phyloP scores from a whole-genome alignment of 192 early-diverging fungal genomes.

The Rhizophagus sp. region DNA sequence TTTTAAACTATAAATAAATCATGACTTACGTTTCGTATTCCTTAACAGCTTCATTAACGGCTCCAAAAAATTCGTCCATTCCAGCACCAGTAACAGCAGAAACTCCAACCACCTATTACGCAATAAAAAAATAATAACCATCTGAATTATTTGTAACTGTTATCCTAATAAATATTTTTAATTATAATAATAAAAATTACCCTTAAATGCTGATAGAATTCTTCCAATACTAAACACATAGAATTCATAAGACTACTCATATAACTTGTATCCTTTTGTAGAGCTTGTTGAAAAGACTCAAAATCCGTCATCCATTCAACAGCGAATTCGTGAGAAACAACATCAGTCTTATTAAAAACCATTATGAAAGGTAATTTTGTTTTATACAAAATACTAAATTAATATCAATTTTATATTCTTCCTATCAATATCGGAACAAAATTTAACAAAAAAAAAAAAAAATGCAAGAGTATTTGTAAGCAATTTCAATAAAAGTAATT shows the following conservation, averaged over 20 bases:
- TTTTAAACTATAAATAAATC: neutral
- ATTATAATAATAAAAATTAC: conserved; percentile 9
- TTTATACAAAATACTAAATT: conserved; percentile 86
- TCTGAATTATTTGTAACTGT: neutral
- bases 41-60: conserved; percentile 73
- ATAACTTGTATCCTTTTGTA: conserved; percentile 81
- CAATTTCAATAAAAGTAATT: neutral
- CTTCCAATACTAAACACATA: conserved; percentile 96
- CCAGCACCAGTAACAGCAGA: conserved; percentile 91
- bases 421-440: neutral
- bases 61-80: conserved; percentile 86
- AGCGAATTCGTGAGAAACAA: conserved; percentile 87
- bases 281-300: conserved; percentile 87
- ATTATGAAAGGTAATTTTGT: conserved; percentile 95
- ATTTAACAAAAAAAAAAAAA: neutral
- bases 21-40: conserved; percentile 76
- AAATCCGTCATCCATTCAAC: conserved; percentile 98
- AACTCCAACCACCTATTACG: conserved; percentile 74
- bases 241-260: conserved; percentile 92
- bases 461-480: neutral
- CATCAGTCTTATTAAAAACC: conserved; percentile 96
- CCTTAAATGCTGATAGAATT: conserved; percentile 85
- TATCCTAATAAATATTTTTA: neutral
- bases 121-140: neutral
- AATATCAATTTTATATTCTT: conserved; percentile 1